These are phyloP conservation scores for Mycena alexandri DNA, from an alignment of 768 basidiomycete species.

Conservation along the genomic window DNA sequence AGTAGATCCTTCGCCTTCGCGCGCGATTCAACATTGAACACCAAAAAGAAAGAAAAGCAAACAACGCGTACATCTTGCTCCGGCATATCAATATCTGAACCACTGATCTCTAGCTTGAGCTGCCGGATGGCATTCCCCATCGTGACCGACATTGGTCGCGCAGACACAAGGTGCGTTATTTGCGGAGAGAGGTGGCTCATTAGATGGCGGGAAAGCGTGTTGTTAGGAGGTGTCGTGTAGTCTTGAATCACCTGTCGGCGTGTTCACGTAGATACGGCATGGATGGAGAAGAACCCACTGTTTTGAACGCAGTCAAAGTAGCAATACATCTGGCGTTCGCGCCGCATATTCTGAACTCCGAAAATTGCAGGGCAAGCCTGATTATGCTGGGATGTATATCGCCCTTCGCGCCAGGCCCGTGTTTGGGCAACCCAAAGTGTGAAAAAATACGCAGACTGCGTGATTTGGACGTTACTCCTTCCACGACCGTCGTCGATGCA, in stretches of 20 bases:
- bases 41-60: constrained; percentile 6
- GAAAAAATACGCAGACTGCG: constrained; percentile 87
- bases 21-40: constrained; percentile 5
- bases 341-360: constrained; percentile 92
- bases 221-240: constrained; percentile 88
- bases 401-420: constrained; percentile 71
- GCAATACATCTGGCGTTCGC: constrained; percentile 97
- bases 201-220: constrained; percentile 89
- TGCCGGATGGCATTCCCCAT: constrained; percentile 97
- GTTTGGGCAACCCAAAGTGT: constrained; percentile 85
- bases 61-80: constrained; percentile 84
- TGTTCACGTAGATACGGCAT: constrained; percentile 19
- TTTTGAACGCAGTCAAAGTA: constrained; percentile 91
- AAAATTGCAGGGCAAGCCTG: constrained; percentile 89
- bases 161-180: constrained; percentile 89
- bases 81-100: constrained; percentile 91
- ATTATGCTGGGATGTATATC: constrained; percentile 93
- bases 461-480: constrained; percentile 57
- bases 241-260: constrained; percentile 84
- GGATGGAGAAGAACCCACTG: constrained; percentile 62
- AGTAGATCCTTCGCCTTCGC: constrained; percentile 87
- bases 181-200: constrained; percentile 94
- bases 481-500: constrained; percentile 44
- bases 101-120: constrained; percentile 95
- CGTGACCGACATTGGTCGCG: constrained; percentile 91